Base-by-base conservation (phyloP, 1,284 basidiomycete species). In the Naganishia sp. region DNA sequence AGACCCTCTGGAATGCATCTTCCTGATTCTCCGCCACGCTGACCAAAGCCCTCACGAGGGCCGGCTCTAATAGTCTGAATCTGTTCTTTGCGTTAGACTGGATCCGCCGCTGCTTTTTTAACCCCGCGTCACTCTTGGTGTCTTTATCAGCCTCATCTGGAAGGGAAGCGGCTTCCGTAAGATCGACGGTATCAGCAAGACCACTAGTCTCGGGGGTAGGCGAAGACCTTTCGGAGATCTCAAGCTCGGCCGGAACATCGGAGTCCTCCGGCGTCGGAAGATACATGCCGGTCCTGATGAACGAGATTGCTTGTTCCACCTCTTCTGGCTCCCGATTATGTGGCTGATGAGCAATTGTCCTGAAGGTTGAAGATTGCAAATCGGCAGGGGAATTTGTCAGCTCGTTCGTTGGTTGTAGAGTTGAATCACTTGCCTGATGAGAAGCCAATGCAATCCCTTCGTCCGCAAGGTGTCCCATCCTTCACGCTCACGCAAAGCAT, bases 1-100 rank as follows among this genome's bases (percentile, higher is more conserved):
- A 92, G 56, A 95, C 86, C 2, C 85, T 83, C 64, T 88, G 84
- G 73, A 99, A 89, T 1, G 90, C 88, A 75, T 99, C 96, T 69
- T 99, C 95, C 5, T 86, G 83, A 67, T 94, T 90, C 75, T 99
- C 94, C 0, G 94, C 92, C 5, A 95, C 86, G n/a, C 93, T 90
- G 55, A 97, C 88, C 11, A 99, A 80, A 2, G 92, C 89, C 41
- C 96, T 86, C 80, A 95, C 86, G 49, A 96, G 83, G 7, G 88
- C 84, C 69, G 92, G 89, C 0, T 46, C 80, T 60, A 0, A 76
- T 71, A 5, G 77, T 70, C 41, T 71, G 60, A 11, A 67, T 57
- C 3, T 65, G 43, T 56, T 49, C 7, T 68, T 64, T 21, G 46
- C 42, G 32, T 60, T 39, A 23, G 21, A 6, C n/a, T 58, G 35